Conservation (phyloP, 2,329 filamentous ascomycete species). For the Akanthomyces uredinophilus region DNA sequence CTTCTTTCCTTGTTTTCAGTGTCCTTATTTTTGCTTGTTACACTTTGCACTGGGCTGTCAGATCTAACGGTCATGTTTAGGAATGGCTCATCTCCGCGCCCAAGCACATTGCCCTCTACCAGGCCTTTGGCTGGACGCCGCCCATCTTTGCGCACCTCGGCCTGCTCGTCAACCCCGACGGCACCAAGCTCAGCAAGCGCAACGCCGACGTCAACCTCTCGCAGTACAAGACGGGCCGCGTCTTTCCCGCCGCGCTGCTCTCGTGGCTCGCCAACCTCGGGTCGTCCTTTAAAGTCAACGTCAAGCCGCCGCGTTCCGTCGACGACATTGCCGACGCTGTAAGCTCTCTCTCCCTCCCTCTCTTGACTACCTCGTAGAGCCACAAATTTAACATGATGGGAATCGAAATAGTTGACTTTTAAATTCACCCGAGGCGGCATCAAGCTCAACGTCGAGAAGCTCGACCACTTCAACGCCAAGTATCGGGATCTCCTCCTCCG, state of each 20-base stretch:
- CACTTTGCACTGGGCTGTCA: background rate
- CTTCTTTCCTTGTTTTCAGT: no score
- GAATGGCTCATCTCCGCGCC: slow-evolving; percentile 97
- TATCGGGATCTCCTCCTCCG: slow-evolving; percentile 43
- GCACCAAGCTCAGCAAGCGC: slow-evolving; percentile 82
- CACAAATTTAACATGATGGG: background rate
- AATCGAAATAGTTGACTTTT: slow-evolving; percentile 59
- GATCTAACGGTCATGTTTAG: slow-evolving; percentile 19
- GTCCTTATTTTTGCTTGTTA: no score
- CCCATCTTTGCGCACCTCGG: slow-evolving; percentile 79
- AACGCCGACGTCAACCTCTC: slow-evolving; percentile 49
- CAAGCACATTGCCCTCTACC: slow-evolving; percentile 63
- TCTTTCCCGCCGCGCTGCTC: slow-evolving; percentile 47
- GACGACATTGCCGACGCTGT: slow-evolving; percentile 65
- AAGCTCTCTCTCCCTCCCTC: slow-evolving; percentile 28
- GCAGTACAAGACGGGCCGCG: slow-evolving; percentile 42
- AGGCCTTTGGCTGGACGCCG: slow-evolving; percentile 68
- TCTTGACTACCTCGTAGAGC: background rate
- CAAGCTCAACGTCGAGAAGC: slow-evolving; percentile 72
- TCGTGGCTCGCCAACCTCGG: slow-evolving; percentile 79
- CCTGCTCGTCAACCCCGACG: slow-evolving; percentile 62
- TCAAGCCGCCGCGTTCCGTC: slow-evolving; percentile 42
- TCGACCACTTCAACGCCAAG: slow-evolving; percentile 71
- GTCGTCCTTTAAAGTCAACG: slow-evolving; percentile 27
- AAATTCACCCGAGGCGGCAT: slow-evolving; percentile 91